Evolutionary conservation across 2,329 filamentous ascomycete genomes (phyloP), one percentile per base, ranked within the genome.

Genomic region (Ophiostoma piceae): DNA sequence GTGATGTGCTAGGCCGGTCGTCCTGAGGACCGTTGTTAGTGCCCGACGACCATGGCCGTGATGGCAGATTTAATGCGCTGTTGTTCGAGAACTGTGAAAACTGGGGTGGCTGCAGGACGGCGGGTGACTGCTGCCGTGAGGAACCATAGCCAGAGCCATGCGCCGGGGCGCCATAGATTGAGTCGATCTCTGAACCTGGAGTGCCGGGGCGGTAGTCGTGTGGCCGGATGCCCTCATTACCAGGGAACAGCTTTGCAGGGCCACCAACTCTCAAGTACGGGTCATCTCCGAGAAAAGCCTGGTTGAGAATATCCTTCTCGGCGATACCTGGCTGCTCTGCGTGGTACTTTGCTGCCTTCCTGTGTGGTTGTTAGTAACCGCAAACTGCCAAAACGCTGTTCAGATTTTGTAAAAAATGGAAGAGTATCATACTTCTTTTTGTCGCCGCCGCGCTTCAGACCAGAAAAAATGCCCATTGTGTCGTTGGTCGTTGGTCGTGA

Each of bases 391-490:
- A 37, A 3, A 51, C 29, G 6, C 35, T 35, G 35, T 35, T 35
- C 35, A 8, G 4, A 64, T 14, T 26, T 29, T 22, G 2, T 6
- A 8, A 4, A 1, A n/a, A 4, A 14, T 29, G 12, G 39, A 12
- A 26, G 2, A 35, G 5, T 14, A 12, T 39, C 84, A 81, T 79
- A 83, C 81, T 84, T 86, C 77, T 87, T 87, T 79, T 83, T 86
- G 72, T 84, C 83, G 74, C 81, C 80, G 67, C 84, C 83, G 71
- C 87, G 79, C 76, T 83, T 86, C 75, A 87, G 78, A 67, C 85
- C 84, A 73, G 87, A 86, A 73, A 87, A 85, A 2, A 85, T 86
- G 29, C 87, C 85, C 85, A 87, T 87, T 29, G 26, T 65, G 62
- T 12, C 16, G 66, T n/a, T 65, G 39, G 62, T 12, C 16, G 66